A percentile compares a stretch with the other conserved stretches of the same genome.
These are phyloP conservation scores for Mariannaea sp. DNA, from an alignment of 2,329 filamentous ascomycete genomes.

Conservation along the genomic window DNA sequence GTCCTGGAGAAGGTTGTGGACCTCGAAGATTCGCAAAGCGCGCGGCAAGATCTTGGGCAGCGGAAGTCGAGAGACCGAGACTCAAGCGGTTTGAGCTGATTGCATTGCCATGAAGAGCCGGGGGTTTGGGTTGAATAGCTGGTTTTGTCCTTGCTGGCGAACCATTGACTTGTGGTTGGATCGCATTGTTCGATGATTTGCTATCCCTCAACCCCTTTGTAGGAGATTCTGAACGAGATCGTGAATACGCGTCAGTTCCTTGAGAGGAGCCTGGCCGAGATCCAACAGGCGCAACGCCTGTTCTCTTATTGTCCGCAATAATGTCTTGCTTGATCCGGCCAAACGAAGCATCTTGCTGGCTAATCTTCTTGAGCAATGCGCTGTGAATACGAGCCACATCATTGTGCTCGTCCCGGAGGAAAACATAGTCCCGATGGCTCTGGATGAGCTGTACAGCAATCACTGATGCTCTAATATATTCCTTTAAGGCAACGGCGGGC, in stretches of 20 bases:
- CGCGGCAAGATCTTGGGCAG: conserved; percentile 56
- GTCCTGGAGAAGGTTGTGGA: conserved; percentile 46
- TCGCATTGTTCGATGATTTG: conserved; percentile 24
- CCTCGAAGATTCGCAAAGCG: conserved; percentile 63
- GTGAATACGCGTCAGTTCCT: conserved; percentile 14
- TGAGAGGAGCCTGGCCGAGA: conserved; percentile 24
- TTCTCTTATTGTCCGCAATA: conserved; percentile 66
- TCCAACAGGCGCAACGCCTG: conserved; percentile 57
- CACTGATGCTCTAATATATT: conserved; percentile 82
- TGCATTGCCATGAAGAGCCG: conserved; percentile 66
- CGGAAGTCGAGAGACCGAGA: conserved; percentile 35
- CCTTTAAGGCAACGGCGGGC: conserved; percentile 76
- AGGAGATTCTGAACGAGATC: conserved; percentile 23
- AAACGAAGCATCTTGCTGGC: conserved; percentile 54
- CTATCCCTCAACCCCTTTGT: conserved; percentile 20
- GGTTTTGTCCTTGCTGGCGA: conserved; percentile 48
- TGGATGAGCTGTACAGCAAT: conserved; percentile 79
- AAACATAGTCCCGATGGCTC: conserved; percentile 73
- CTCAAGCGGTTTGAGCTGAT: conserved; percentile 42
- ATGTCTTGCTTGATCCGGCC: conserved; percentile 63
- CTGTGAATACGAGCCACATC: conserved; percentile 55
- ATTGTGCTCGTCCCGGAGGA: conserved; percentile 60
- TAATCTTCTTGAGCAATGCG: conserved; percentile 56
- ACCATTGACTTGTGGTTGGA: conserved; percentile 22
- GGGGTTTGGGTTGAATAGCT: conserved; percentile 68